These are phyloP conservation scores for Penicillium sp. DNA, from an alignment of 2,329 filamentous ascomycete genomes.

Conservation along the genomic window DNA sequence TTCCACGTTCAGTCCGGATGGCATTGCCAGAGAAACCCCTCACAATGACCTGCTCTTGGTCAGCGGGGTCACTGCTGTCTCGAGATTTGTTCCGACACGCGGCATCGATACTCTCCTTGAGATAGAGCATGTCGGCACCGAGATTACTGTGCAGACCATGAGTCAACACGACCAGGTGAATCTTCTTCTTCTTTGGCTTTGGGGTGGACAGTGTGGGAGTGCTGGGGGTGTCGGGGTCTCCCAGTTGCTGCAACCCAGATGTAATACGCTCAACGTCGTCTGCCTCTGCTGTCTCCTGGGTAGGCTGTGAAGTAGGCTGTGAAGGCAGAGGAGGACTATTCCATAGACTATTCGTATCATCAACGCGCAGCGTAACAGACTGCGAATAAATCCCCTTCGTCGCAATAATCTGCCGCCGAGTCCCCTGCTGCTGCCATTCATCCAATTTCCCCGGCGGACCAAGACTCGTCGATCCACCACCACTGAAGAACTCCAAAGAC, in stretches of 20 bases:
- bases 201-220: conserved; percentile 6
- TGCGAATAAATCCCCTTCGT: conserved; percentile 81
- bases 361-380: conserved; percentile 75
- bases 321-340: conserved; percentile 83
- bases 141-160: conserved; percentile 96
- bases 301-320: conserved; percentile 43
- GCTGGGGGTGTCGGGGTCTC: conserved; percentile 1
- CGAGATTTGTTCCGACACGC: conserved; percentile 74
- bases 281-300: conserved; percentile 33
- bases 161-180: conserved; percentile 90
- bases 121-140: conserved; percentile 91
- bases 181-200: conserved; percentile 53
- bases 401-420: conserved; percentile 62
- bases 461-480: conserved; percentile 56
- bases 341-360: conserved; percentile 90
- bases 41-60: conserved; percentile 79
- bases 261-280: background rate
- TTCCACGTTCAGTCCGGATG: conserved; percentile 88
- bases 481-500: conserved; percentile 71
- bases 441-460: conserved; percentile 70
- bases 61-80: conserved; percentile 64
- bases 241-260: background rate
- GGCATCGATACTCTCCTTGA: conserved; percentile 96
- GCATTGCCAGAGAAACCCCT: conserved; percentile 89
- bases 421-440: conserved; percentile 72